phyloP scores from a whole-genome alignment of 192 early-diverging fungal species.

The Entomortierella parvispora region DNA sequence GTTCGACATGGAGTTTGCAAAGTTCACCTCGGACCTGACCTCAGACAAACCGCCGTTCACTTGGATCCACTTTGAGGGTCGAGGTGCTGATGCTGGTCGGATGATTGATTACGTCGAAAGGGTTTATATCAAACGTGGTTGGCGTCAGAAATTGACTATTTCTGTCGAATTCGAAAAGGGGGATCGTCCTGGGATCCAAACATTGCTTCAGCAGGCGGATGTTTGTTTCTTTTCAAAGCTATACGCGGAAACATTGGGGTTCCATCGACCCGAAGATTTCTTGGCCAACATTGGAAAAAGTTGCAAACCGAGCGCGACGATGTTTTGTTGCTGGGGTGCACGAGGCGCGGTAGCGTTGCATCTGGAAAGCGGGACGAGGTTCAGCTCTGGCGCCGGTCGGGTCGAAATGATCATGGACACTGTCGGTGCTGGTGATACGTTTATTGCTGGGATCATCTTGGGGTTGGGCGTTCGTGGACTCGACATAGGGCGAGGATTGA shows the following conservation, averaged over 20 bases:
- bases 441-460: constrained; percentile 64
- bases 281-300: constrained; percentile 44
- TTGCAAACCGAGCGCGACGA: constrained; percentile 62
- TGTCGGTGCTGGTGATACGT: constrained; percentile 67
- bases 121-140: constrained; percentile 47
- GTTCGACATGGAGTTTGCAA: constrained; percentile 47
- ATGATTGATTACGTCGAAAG: constrained; percentile 67
- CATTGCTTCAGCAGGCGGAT: constrained; percentile 64
- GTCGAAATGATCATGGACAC: constrained; percentile 54
- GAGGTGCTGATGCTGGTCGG: constrained; percentile 56
- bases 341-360: constrained; percentile 61
- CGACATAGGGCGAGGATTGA: constrained; percentile 47
- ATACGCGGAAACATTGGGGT: constrained; percentile 69
- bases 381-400: constrained; percentile 37
- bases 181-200: constrained; percentile 66
- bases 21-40: constrained; percentile 21
- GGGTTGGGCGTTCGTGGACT: constrained; percentile 37
- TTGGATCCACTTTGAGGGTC: constrained; percentile 78
- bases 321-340: constrained; percentile 73
- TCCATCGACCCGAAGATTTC: constrained; percentile 58
- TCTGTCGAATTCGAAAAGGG: constrained; percentile 79
- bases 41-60: constrained; percentile 42
- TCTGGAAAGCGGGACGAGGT: constrained; percentile 41
- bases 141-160: constrained; percentile 62
- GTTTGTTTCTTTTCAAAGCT: constrained; percentile 72